phyloP scores from a whole-genome alignment of 1,284 basidiomycete species.

The Inonotus hispidus region DNA sequence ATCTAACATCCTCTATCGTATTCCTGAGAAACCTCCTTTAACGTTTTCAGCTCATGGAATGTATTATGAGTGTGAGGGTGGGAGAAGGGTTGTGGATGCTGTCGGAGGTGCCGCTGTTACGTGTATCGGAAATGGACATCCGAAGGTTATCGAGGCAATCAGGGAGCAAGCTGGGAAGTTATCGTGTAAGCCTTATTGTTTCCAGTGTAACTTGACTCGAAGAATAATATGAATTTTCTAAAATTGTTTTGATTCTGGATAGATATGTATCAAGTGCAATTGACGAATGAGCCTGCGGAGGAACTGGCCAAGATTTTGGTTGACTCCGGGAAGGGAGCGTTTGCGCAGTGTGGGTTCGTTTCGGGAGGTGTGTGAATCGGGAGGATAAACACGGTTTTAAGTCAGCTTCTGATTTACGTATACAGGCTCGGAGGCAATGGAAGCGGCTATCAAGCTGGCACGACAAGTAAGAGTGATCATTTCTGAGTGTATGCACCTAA shows the following conservation, averaged over 20 bases:
- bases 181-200: slow-evolving; percentile 44
- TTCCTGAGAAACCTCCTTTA: slow-evolving; percentile 65
- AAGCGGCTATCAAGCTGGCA: slow-evolving; percentile 71
- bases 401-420: neutral
- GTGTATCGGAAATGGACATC: slow-evolving; percentile 72
- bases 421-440: slow-evolving; percentile 80
- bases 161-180: slow-evolving; percentile 74
- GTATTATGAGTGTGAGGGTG: slow-evolving; percentile 64
- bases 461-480: slow-evolving; percentile 47
- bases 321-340: slow-evolving; percentile 63
- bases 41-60: slow-evolving; percentile 63
- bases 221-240: slow-evolving; percentile 9
- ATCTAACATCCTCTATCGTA: slow-evolving; percentile 27
- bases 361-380: slow-evolving; percentile 52
- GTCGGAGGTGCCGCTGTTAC: slow-evolving; percentile 82
- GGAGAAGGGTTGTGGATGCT: slow-evolving; percentile 61
- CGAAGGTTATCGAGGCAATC: slow-evolving; percentile 62
- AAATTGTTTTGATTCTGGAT: too few relatives aligned
- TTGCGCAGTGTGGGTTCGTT: slow-evolving; percentile 60
- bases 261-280: slow-evolving; percentile 82
- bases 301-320: slow-evolving; percentile 62
- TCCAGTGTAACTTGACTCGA: neutral
- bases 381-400: neutral
- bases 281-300: slow-evolving; percentile 74
- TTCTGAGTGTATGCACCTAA: too few relatives aligned